These are phyloP conservation scores for Rhodotorula sp. DNA, from an alignment of 1,284 basidiomycete species.

Conservation along the genomic window DNA sequence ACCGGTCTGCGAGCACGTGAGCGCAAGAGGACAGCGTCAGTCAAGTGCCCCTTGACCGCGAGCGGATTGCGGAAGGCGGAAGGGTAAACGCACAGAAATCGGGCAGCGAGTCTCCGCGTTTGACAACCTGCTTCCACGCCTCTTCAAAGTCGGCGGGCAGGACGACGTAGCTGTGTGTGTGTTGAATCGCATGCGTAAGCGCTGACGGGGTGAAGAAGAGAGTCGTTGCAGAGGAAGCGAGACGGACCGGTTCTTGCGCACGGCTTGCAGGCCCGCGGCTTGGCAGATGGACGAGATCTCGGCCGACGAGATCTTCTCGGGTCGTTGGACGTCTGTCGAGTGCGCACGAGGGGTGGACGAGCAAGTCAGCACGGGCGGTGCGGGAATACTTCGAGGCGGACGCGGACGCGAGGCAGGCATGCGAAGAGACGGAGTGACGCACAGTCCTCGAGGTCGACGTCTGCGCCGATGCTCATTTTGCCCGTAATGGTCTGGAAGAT, in stretches of 20 bases:
- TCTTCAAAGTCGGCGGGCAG: conserved; percentile 97
- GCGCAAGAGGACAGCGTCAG: background rate
- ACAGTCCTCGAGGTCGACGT: conserved; percentile 99
- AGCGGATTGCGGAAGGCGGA: no score
- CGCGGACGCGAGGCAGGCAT: background rate
- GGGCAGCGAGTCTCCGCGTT: conserved; percentile 86
- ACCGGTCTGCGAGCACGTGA: background rate
- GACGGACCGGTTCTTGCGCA: conserved; percentile 42
- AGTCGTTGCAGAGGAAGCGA: background rate
- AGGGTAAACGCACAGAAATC: conserved; percentile 77
- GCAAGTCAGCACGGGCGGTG: background rate
- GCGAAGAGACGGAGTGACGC: conserved; percentile 48
- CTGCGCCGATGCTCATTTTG: conserved; percentile 98
- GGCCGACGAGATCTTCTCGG: conserved; percentile 91
- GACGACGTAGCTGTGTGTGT: conserved; percentile 75
- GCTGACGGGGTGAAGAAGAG: background rate
- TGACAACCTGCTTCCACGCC: conserved; percentile 93
- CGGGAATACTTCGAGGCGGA: background rate
- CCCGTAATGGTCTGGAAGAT: conserved; percentile 97
- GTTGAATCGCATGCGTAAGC: background rate
- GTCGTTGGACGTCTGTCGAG: conserved; percentile 82
- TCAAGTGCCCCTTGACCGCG: background rate
- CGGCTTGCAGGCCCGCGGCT: conserved; percentile 94
- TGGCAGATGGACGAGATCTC: conserved; percentile 96
- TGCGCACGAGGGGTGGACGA: background rate